Evolutionary conservation across 2,329 filamentous ascomycete species (phyloP).

Genomic region (Coleophoma crateriformis): DNA sequence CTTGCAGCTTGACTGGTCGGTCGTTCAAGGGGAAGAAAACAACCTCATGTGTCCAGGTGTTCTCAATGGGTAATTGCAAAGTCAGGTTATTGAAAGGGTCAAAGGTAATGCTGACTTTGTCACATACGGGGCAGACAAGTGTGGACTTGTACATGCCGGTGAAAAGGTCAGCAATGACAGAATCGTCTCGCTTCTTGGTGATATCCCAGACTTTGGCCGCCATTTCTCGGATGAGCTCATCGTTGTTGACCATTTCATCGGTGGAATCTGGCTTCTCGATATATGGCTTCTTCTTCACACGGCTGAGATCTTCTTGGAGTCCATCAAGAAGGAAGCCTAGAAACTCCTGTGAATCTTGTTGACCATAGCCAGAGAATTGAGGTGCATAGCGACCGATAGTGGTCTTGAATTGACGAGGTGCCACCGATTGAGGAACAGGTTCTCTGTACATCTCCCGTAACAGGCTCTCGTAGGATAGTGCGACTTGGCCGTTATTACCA

Average conservation of each 20-base stretch:
- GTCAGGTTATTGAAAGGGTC: constrained; percentile 96
- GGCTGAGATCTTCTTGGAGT: constrained; percentile 90
- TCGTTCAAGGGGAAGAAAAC: constrained; percentile 74
- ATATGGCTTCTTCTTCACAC: constrained; percentile 92
- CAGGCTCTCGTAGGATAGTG: constrained; percentile 74
- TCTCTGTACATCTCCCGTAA: constrained; percentile 75
- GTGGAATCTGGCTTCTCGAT: constrained; percentile 97
- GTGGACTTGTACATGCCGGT: constrained; percentile 99
- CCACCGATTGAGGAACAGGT: constrained; percentile 58
- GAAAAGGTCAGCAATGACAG: constrained; percentile 91
- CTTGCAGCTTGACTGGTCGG: constrained; percentile 62
- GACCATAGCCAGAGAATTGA: constrained; percentile 87
- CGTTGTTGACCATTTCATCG: constrained; percentile 87
- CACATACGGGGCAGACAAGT: constrained; percentile 82
- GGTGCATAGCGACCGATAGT: constrained; percentile 76
- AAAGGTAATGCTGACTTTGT: constrained; percentile 97
- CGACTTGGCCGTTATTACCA: constrained; percentile 79
- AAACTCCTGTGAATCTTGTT: constrained; percentile 97
- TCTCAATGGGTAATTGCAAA: constrained; percentile 82
- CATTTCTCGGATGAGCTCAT: constrained; percentile 73
- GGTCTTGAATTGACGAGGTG: constrained; percentile 76
- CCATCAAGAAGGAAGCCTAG: constrained; percentile 91
- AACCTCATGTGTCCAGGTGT: constrained; percentile 69
- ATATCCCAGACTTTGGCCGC: constrained; percentile 88
- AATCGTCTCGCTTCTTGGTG: constrained; percentile 88